Percentiles rank a stretch among this genome's conserved stretches.
Conservation (phyloP, 73 alveolate genomes). For the Symbiodinium pilosum region DNA sequence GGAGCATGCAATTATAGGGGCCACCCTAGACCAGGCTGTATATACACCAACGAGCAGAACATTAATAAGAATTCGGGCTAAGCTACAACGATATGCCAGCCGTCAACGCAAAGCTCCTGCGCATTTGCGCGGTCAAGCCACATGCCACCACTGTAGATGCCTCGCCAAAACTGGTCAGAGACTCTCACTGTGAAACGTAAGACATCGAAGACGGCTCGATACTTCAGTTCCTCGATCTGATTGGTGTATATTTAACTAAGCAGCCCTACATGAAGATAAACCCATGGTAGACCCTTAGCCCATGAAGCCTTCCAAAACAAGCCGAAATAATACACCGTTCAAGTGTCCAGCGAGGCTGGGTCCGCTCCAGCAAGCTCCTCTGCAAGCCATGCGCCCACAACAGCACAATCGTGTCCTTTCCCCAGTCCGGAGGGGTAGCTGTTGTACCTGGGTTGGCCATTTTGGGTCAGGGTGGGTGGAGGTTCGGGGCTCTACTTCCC, state of each 20-base stretch:
- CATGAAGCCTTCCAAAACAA: neutral
- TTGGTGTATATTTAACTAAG: neutral
- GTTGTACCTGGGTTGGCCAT: neutral
- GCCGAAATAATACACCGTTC: neutral
- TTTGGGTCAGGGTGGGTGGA: no score
- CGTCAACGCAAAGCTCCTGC: neutral
- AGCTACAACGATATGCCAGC: neutral
- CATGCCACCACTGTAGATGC: neutral
- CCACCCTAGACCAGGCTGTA: no score
- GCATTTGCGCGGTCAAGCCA: neutral
- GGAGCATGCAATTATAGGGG: neutral
- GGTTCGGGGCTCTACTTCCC: no score
- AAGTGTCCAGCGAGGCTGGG: neutral
- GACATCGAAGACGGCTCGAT: neutral
- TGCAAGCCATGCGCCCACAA: constrained; percentile 21
- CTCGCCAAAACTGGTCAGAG: neutral
- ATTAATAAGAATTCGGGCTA: neutral
- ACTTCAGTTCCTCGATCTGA: neutral
- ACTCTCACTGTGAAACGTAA: neutral
- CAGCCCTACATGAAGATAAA: neutral
- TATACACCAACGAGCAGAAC: neutral
- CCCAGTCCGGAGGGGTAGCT: constrained; percentile 24
- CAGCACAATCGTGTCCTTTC: constrained; percentile 44
- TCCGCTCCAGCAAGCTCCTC: neutral
- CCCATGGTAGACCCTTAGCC: neutral